Evolutionary conservation across 2,329 filamentous ascomycete genomes (phyloP).

Genomic region (Penicillium olsonii): DNA sequence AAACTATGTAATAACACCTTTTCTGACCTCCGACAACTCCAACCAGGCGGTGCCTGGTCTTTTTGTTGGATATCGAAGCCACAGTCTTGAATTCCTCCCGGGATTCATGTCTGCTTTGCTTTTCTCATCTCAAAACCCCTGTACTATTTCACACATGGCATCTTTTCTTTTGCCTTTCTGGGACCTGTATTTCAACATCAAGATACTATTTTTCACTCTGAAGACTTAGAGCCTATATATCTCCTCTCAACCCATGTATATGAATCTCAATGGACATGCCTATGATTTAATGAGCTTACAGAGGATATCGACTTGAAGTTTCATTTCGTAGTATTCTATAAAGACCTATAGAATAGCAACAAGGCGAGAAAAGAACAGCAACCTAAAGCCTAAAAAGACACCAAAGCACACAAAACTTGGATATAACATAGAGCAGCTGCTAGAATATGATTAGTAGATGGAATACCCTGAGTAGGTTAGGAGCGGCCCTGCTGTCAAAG

Average conservation of each 20-base stretch:
- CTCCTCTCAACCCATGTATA: neutral
- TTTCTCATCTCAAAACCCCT: conserved; percentile 13
- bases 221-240: conserved; percentile 19
- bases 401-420: no score
- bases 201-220: conserved; percentile 26
- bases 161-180: conserved; percentile 18
- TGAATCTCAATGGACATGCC: neutral
- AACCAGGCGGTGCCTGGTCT: conserved; percentile 7
- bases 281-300: neutral
- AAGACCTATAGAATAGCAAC: no score
- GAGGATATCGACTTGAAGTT: neutral
- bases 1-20: conserved; percentile 10
- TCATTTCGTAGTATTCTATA: neutral
- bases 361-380: no score
- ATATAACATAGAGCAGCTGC: no score
- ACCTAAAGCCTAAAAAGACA: no score
- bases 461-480: no score
- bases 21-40: conserved; percentile 6
- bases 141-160: conserved; percentile 23
- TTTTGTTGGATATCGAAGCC: neutral
- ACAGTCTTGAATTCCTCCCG: conserved; percentile 4
- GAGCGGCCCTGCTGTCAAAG: no score
- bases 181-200: conserved; percentile 26
- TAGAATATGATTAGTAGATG: no score
- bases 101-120: conserved; percentile 3